Evolutionary conservation across 129 eudicot species (phyloP), one percentile per base, ranked within the genome.

Genomic region (Apium graveolens): DNA sequence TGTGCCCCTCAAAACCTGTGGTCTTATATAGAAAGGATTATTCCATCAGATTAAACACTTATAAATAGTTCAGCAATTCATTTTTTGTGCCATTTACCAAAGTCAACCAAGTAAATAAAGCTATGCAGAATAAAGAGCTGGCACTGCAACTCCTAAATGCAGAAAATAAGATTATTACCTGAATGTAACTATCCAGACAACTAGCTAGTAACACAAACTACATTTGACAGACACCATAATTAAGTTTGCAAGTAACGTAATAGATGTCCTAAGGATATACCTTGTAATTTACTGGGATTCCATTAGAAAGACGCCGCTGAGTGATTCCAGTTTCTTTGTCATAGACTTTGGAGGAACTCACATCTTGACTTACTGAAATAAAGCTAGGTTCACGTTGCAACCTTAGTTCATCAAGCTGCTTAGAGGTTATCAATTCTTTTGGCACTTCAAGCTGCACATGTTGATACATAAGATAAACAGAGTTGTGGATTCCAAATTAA

Each of bases 211-310:
- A 60, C 65, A 2, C 65, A 8, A 55, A n/a, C 65, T 57, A 57
- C 65, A 57, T 11, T 29, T 31, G 21, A 27, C 72, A 34, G 72
- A 66, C 11, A 42, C 41, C 68, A 75, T 27, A 45, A 43, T 44
- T 75, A 0, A 49, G 66, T 38, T 5, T 42, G 26, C 12, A 53
- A 11, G 48, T 29, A 55, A 53, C 37, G 34, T 24, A 29, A 55
- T 32, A 20, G 21, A 77, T 72, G 34, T n/a, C 27, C 14, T 24
- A 42, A 7, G 35, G n/a, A 41, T 8, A 80, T 86, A 95, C 98
- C 97, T 84, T 96, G 90, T 96, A 96, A 86, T 96, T 96, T 39
- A 96, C 89, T 78, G 99, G 88, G 81, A 96, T 90, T 74, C 97
- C 97, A 82, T 92, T 96, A 62, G 99, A 96, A 81, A 92, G 97